A percentile compares a stretch with the other conserved stretches of the same genome.
phyloP scores from a whole-genome alignment of 768 basidiomycete species.

The Dentipellis sp. region DNA sequence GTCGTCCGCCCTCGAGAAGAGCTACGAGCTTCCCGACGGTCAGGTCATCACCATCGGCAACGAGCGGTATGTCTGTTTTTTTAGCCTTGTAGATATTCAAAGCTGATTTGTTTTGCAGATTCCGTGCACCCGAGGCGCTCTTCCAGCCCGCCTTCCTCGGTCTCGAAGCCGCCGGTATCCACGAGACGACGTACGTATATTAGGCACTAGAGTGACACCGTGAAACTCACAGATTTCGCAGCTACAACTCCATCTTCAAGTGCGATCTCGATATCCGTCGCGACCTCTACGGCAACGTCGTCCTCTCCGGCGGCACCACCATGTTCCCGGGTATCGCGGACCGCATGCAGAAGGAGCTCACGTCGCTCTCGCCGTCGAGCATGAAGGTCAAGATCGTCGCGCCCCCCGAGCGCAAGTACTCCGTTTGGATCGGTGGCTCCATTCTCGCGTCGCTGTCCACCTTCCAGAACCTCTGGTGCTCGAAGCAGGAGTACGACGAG shows the following conservation, averaged over 20 bases:
- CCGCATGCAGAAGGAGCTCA: conserved; percentile 69
- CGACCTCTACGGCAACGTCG: conserved; percentile 46
- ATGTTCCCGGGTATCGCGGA: conserved; percentile 59
- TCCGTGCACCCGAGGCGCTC: conserved; percentile 48
- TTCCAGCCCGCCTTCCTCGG: conserved; percentile 53
- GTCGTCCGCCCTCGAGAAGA: conserved; percentile 85
- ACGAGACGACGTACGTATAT: conserved; percentile 45
- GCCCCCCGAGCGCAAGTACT: conserved; percentile 64
- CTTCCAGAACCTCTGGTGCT: conserved; percentile 64
- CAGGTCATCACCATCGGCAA: conserved; percentile 86
- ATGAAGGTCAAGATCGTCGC: conserved; percentile 68
- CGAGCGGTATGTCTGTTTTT: conserved; percentile 34
- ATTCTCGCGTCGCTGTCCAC: conserved; percentile 48
- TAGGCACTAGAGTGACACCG: not conserved
- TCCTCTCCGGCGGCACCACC: conserved; percentile 52
- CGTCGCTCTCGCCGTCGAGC: conserved; percentile 51
- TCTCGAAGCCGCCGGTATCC: conserved; percentile 80
- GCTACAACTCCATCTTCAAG: conserved; percentile 79
- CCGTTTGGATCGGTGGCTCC: conserved; percentile 49
- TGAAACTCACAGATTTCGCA: not conserved
- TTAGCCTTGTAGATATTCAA: not conserved
- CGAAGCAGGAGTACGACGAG: conserved; percentile 54
- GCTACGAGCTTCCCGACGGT: conserved; percentile 86
- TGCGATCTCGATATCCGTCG: conserved; percentile 53
- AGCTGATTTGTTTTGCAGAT: conserved; percentile 22